Evolutionary conservation across 2,329 filamentous ascomycete genomes (phyloP), one percentile per base, ranked within the genome.

Genomic region (Calonectria naviculata): DNA sequence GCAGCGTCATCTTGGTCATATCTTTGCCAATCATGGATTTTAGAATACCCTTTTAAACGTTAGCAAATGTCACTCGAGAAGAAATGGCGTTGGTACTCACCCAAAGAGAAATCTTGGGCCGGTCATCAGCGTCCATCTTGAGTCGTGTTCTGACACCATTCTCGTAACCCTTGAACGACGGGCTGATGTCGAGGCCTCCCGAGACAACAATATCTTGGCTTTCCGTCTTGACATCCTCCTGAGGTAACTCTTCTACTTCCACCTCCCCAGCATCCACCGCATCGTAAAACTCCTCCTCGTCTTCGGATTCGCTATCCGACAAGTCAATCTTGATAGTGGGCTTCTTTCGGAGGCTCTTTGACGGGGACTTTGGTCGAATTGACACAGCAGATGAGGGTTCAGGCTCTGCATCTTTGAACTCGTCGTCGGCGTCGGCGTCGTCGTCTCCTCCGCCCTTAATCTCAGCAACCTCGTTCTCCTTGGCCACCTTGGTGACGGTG

Each of bases 11-110:
- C 87, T 97, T 98, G 42, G 97, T 98, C 97, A 99, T 98, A 81
- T 99, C 97, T 83, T 99, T 98, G 74, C 97, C 97, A 83, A 99
- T 98, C 97, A 99, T 98, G 26, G 96, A 98, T 86, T 98, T 99
- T 74, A 99, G 86, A 77, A 99, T 98, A 75, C 93, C 93, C 95
- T 98, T 74, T 31, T 56, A 42, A 15, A 12, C 46, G 73, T 83
- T 73, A 82, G 80, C 42, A 19, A 0, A 10, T 15, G 8, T 1
- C 5, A 19, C 8, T 10, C 13, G 19, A 58, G 5, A 38, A 10
- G 15, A 17, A 17, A 26, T 13, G 13, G 34, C 21, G 10, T 10
- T 17, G 4, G 4, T 26, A 85, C 93, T 84, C 90, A 97, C 95
- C 97, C 97, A 99, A 49, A 99, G 91, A 34, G 94, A 97, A 72